Base-by-base conservation (phyloP, 139 green algal genomes). In the Choricystis sp. region DNA sequence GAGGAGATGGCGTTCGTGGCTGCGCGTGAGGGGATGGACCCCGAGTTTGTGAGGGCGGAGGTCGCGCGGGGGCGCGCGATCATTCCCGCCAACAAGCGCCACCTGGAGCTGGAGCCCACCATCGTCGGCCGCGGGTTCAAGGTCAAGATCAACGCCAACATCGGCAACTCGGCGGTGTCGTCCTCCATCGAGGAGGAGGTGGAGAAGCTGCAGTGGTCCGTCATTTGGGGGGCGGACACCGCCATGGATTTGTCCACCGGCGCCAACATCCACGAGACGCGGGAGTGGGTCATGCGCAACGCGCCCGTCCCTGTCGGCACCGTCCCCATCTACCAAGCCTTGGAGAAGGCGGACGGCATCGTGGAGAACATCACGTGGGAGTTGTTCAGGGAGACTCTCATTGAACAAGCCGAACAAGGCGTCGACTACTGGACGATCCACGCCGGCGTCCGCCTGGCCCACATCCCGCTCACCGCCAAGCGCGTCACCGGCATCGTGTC, bases 351-450 rank as follows among this genome's bases (percentile, higher is more conserved):
- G 19, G 76, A 78, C 27, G 84, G 83, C 29, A 64, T 83, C 27
- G 86, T 94, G 57, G 85, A 90, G 70, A 78, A 89, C 63, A 91
- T 97, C 72, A 97, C 91, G 0, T 97, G 91, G 91, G 85, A 94
- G 69, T 72, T 96, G 4, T 97, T 97, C 83, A 79, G 78, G 58
- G 82, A 97, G 71, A 90, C 86, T 27, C 83, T 97, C 14, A 73
- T 96, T 1, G 91, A 97, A 76, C 91, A 97, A 77, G 89, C 88
- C 3, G 86, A 94, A 76, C 81, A 96, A 80, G 91, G 91, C 29
- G 91, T 97, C 16, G 91, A 97, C 75, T 97, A 97, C 79, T 97
- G 83, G 66, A 97, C 91, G 59, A 97, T 97, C 72, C 91, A 97
- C 69, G 91, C 91, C 2, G 91, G 89, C 27, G 90, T 97, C 57